Percentiles rank a stretch among this genome's conserved stretches.
phyloP scores from a whole-genome alignment of 108 stramenopile species.

The Aurantiochytrium sp. region DNA sequence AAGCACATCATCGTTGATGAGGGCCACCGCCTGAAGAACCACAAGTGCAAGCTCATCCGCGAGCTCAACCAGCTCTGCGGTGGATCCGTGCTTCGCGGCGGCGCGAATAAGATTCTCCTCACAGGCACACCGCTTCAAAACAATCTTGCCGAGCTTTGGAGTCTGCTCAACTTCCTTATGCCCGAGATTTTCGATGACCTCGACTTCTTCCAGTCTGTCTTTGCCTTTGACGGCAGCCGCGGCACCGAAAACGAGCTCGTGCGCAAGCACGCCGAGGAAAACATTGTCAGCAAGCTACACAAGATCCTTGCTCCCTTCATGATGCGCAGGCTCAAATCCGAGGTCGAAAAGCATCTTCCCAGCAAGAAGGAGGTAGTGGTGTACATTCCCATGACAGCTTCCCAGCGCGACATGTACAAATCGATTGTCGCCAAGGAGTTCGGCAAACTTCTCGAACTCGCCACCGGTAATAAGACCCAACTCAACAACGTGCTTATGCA shows the following conservation, averaged over 20 bases:
- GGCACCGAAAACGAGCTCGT: slow-evolving; percentile 38
- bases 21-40: slow-evolving; percentile 94
- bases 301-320: slow-evolving; percentile 80
- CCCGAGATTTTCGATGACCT: slow-evolving; percentile 95
- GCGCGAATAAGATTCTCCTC: slow-evolving; percentile 44
- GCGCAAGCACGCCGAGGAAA: slow-evolving; percentile 70
- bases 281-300: slow-evolving; percentile 80
- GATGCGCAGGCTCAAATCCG: slow-evolving; percentile 79
- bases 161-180: slow-evolving; percentile 94
- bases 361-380: slow-evolving; percentile 78
- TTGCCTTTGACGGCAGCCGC: slow-evolving; percentile 34
- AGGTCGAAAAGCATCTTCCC: slow-evolving; percentile 74
- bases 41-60: slow-evolving; percentile 76
- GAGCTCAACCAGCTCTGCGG: slow-evolving; percentile 76
- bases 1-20: slow-evolving; percentile 93
- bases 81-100: slow-evolving; percentile 63
- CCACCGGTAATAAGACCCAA: slow-evolving; percentile 24
- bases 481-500: slow-evolving; percentile 86
- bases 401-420: slow-evolving; percentile 78
- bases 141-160: slow-evolving; percentile 87
- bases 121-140: slow-evolving; percentile 98
- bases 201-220: slow-evolving; percentile 89
- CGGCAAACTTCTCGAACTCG: not conserved
- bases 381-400: slow-evolving; percentile 67
- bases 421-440: slow-evolving; percentile 37